These are phyloP conservation scores for Pelargonium nanum DNA, from an alignment of 345 rosid species.

Conservation along the genomic window DNA sequence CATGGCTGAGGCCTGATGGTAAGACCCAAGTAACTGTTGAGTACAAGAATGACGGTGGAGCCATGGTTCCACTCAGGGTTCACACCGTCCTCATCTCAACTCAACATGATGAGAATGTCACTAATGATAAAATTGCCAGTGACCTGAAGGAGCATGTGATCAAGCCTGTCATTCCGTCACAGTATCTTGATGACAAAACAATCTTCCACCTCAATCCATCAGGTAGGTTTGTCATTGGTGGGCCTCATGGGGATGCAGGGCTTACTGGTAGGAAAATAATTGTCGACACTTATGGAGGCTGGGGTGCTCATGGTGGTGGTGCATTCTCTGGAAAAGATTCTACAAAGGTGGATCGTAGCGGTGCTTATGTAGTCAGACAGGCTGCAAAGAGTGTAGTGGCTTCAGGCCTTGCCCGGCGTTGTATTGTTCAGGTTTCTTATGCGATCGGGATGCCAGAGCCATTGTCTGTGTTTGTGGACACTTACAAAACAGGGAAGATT, in stretches of 20 bases:
- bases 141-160: no score
- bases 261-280: no score
- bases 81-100: slow-evolving; percentile 11
- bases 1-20: slow-evolving; percentile 13
- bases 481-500: slow-evolving; percentile 9
- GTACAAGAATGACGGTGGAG: slow-evolving; percentile 6
- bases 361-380: slow-evolving; percentile 10
- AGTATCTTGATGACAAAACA: no score
- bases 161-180: no score
- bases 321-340: slow-evolving; percentile 14
- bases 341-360: slow-evolving; percentile 11
- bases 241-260: no score
- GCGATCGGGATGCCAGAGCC: slow-evolving; percentile 11
- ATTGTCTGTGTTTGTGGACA: slow-evolving; percentile 12
- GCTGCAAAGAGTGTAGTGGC: slow-evolving; percentile 12
- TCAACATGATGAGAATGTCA: slow-evolving; percentile 10
- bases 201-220: no score
- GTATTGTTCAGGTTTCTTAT: slow-evolving; percentile 9
- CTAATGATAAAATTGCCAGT: slow-evolving; percentile 3
- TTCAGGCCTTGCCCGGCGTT: slow-evolving; percentile 13
- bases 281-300: no score
- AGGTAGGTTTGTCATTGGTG: no score
- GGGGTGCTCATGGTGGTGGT: no score
- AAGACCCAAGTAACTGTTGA: slow-evolving; percentile 14
- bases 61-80: slow-evolving; percentile 9